Evolutionary conservation across 2,329 filamentous ascomycete species (phyloP).

Genomic region (Cladosporium sp.): DNA sequence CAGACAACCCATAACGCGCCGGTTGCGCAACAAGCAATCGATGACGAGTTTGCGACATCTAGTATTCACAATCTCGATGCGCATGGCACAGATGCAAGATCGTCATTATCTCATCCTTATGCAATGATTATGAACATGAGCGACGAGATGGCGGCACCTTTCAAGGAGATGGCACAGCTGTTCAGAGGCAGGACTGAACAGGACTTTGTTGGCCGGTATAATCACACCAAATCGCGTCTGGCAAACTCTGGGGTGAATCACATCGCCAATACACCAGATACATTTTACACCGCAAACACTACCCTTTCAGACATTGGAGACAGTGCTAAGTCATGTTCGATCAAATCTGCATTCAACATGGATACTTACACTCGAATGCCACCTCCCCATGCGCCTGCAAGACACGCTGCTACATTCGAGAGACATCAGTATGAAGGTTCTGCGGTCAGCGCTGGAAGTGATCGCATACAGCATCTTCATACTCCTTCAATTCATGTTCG

Average conservation of each 20-base stretch:
- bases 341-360: not conserved
- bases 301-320: not conserved
- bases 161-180: slow-evolving; percentile 13
- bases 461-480: not conserved
- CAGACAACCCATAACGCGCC: not conserved
- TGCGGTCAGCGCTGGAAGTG: not conserved
- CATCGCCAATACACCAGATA: not conserved
- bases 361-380: not conserved
- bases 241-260: not conserved
- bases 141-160: slow-evolving; percentile 34
- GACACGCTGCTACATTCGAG: not conserved
- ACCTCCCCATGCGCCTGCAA: not conserved
- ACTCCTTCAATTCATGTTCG: not conserved
- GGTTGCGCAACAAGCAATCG: not conserved
- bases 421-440: not conserved
- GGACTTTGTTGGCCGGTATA: slow-evolving; percentile 2
- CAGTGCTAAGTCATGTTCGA: not conserved
- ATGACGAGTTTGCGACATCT: not conserved
- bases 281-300: not conserved
- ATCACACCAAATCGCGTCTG: not conserved
- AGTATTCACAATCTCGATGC: not conserved
- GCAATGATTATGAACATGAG: slow-evolving; percentile 39
- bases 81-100: not conserved
- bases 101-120: not conserved
- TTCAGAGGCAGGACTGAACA: slow-evolving; percentile 6